These are phyloP conservation scores for Pontederia paniculata DNA, from an alignment of 176 grass and related monocot genomes.

Conservation along the genomic window DNA sequence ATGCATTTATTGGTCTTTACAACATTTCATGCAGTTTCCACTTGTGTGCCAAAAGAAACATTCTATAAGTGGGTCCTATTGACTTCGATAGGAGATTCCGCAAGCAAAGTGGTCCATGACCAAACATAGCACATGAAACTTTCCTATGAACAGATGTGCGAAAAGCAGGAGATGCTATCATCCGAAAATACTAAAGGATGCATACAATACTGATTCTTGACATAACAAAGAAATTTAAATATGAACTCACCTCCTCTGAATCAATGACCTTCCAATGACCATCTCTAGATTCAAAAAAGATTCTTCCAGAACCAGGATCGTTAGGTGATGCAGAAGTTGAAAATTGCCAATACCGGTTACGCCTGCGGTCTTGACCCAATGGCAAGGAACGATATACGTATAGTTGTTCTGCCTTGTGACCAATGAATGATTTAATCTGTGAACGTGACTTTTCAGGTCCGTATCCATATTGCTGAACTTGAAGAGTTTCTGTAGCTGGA, in stretches of 20 bases:
- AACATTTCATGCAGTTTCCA: no score
- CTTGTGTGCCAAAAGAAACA: no score
- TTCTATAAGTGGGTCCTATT: no score
- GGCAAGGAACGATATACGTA: constrained; percentile 79
- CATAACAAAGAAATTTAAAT: not conserved
- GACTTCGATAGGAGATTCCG: no score
- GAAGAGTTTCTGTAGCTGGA: constrained; percentile 26
- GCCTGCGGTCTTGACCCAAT: constrained; percentile 89
- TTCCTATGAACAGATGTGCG: no score
- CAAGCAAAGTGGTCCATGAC: no score
- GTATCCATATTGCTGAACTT: constrained; percentile 63
- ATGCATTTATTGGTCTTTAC: no score
- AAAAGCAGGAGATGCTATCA: no score
- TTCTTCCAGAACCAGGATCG: constrained; percentile 86
- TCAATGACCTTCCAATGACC: constrained; percentile 81
- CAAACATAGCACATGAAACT: no score
- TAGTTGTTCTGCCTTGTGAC: constrained; percentile 78
- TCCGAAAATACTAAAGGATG: no score
- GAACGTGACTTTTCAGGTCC: constrained; percentile 65
- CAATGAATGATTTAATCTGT: constrained; percentile 75
- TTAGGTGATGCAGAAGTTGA: constrained; percentile 62
- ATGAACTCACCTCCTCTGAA: constrained; percentile 63
- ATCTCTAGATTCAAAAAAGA: constrained; percentile 87
- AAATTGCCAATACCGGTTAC: constrained; percentile 91
- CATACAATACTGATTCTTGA: no score